These are phyloP conservation scores for Verticillium nubilum DNA, from an alignment of 2,329 filamentous ascomycete genomes.

Conservation along the genomic window DNA sequence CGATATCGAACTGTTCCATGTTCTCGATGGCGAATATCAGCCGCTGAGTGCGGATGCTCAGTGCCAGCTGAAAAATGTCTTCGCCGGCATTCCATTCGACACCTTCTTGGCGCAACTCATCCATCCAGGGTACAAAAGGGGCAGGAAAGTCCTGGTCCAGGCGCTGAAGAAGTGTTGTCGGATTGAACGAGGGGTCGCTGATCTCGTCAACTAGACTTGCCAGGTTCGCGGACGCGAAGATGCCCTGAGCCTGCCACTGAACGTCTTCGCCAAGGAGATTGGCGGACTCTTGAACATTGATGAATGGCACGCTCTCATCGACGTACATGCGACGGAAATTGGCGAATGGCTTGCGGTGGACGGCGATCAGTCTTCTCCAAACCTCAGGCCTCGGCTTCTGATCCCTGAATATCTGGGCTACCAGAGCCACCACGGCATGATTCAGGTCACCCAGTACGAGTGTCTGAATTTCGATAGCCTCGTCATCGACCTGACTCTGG, in stretches of 20 bases:
- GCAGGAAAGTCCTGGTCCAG: constrained; percentile 24
- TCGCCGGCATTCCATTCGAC: constrained; percentile 7
- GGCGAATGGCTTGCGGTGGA: constrained; percentile 16
- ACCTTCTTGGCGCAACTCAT: constrained; percentile 2
- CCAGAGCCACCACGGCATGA: constrained; percentile 19
- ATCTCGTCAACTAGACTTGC: constrained; percentile 23
- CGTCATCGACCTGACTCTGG: not conserved
- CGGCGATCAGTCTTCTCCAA: constrained; percentile 1
- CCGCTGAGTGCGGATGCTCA: constrained; percentile 30
- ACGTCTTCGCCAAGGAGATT: not conserved
- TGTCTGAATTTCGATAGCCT: constrained; percentile 9
- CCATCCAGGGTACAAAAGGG: constrained; percentile 17
- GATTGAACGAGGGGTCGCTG: constrained; percentile 3
- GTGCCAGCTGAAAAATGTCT: constrained; percentile 17
- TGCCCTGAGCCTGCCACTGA: constrained; percentile 2
- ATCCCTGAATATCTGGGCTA: constrained; percentile 16
- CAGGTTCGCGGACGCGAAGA: constrained; percentile 27
- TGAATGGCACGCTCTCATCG: constrained; percentile 15
- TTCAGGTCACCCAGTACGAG: constrained; percentile 20
- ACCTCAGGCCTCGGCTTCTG: constrained; percentile 6
- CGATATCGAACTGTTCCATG: constrained; percentile 7
- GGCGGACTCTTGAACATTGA: constrained; percentile 17
- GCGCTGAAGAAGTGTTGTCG: constrained; percentile 19
- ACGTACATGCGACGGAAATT: constrained; percentile 19
- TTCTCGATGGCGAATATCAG: constrained; percentile 22